Evolutionary conservation across 495 filamentous ascomycete genomes (phyloP).

Genomic region (Filosporella fistucella): DNA sequence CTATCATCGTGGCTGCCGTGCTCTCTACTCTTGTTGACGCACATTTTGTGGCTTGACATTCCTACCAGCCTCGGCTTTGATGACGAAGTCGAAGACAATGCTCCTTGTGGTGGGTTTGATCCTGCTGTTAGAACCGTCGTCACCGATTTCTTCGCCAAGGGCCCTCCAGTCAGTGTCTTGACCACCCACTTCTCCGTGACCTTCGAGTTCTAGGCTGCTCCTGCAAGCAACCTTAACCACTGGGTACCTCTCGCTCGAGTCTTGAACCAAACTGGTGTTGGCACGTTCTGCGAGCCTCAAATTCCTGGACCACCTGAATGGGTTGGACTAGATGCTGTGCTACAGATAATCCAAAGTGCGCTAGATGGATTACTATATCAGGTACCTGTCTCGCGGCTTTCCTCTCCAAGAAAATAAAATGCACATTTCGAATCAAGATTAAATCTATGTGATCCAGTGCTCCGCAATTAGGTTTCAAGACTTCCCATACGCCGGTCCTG

Average conservation of each 20-base stretch:
- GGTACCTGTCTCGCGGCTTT: not conserved
- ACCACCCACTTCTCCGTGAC: too few species aligned
- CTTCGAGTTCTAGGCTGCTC: too few species aligned
- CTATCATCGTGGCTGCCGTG: too few species aligned
- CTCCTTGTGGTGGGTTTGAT: not conserved
- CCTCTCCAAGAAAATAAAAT: too few species aligned
- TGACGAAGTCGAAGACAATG: not conserved
- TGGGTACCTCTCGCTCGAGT: not conserved
- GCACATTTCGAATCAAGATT: too few species aligned
- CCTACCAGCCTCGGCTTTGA: not conserved
- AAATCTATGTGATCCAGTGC: too few species aligned
- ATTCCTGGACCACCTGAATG: not conserved
- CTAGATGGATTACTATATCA: not conserved
- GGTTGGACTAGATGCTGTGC: not conserved
- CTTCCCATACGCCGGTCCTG: too few species aligned
- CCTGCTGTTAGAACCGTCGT: not conserved
- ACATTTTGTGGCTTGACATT: not conserved
- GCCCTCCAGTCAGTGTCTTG: not conserved
- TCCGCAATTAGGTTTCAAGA: too few species aligned
- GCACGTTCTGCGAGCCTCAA: not conserved
- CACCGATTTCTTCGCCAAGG: not conserved
- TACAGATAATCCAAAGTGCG: not conserved
- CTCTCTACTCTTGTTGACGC: too few species aligned
- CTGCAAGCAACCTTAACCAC: too few species aligned
- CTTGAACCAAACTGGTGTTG: not conserved